Evolutionary conservation across 768 basidiomycete genomes (phyloP).

Genomic region (Rossbeevera mucosa): DNA sequence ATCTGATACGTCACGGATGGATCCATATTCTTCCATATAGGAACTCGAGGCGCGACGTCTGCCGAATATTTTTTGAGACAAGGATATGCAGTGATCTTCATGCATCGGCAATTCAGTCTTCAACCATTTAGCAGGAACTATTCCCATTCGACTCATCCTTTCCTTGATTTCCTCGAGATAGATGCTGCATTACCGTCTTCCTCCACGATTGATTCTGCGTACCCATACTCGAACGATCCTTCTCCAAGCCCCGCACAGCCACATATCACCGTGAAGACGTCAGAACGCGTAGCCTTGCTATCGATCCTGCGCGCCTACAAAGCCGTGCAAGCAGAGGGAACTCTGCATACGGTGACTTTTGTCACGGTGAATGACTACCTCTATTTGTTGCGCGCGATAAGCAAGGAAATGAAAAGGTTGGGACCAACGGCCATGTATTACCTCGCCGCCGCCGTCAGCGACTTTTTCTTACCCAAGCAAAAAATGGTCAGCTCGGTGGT

Average conservation of each 20-base stretch:
- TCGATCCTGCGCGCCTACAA: slow-evolving; percentile 78
- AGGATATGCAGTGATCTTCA: slow-evolving; percentile 96
- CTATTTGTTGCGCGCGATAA: slow-evolving; percentile 81
- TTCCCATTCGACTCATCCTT: slow-evolving; percentile 96
- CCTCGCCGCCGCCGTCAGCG: slow-evolving; percentile 95
- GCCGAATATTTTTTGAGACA: slow-evolving; percentile 96
- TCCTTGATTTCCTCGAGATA: slow-evolving; percentile 90
- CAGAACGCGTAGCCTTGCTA: slow-evolving; percentile 62
- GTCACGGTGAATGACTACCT: slow-evolving; percentile 96
- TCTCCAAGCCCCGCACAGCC: slow-evolving; percentile 27
- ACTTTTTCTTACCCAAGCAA: slow-evolving; percentile 92
- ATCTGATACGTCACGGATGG: not conserved
- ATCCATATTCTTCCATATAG: slow-evolving; percentile 35
- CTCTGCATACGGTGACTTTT: slow-evolving; percentile 82
- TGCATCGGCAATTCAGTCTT: slow-evolving; percentile 96
- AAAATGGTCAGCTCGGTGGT: slow-evolving; percentile 64
- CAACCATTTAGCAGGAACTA: slow-evolving; percentile 98
- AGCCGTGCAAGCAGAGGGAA: slow-evolving; percentile 64
- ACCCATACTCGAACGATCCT: slow-evolving; percentile 30
- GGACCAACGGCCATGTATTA: slow-evolving; percentile 85
- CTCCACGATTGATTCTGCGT: slow-evolving; percentile 14
- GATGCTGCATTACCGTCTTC: slow-evolving; percentile 25
- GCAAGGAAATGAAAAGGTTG: slow-evolving; percentile 68
- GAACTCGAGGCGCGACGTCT: slow-evolving; percentile 94
- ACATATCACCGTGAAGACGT: slow-evolving; percentile 60